These are phyloP conservation scores for Telopea speciosissima DNA, from an alignment of 177 flowering plant species.

Conservation along the genomic window DNA sequence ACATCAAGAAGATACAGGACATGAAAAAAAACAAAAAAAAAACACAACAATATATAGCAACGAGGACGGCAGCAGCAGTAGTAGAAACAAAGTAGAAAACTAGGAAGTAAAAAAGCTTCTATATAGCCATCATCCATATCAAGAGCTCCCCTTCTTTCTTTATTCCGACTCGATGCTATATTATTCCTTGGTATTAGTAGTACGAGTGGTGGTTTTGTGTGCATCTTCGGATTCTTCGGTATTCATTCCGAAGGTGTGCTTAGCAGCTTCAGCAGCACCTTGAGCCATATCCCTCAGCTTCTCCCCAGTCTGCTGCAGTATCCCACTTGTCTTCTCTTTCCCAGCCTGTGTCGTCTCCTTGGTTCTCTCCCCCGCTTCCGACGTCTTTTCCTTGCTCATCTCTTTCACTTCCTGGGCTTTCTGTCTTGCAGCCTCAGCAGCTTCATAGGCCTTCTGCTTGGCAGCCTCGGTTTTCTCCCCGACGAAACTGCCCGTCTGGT, in stretches of 20 bases:
- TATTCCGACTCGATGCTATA: too few relatives aligned
- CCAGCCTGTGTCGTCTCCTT: conserved; percentile 2
- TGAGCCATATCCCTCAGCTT: conserved; percentile 33
- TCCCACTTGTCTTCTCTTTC: conserved; percentile 18
- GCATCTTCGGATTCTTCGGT: neutral
- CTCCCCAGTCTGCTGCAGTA: conserved; percentile 30
- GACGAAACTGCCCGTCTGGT: conserved; percentile 12
- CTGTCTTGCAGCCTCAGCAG: neutral
- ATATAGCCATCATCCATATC: too few relatives aligned
- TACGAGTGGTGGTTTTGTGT: too few relatives aligned
- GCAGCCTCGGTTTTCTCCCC: conserved; percentile 20
- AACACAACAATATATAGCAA: too few relatives aligned
- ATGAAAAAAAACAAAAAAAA: too few relatives aligned
- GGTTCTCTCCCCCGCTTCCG: neutral
- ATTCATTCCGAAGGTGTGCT: conserved; percentile 27
- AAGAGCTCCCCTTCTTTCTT: too few relatives aligned
- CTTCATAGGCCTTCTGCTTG: conserved; percentile 20
- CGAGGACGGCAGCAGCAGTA: too few relatives aligned
- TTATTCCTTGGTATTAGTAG: too few relatives aligned
- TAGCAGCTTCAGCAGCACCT: conserved; percentile 39
- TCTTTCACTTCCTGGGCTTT: conserved; percentile 9
- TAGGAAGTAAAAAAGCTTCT: too few relatives aligned
- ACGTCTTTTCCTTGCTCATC: conserved; percentile 8
- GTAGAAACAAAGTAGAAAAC: too few relatives aligned
- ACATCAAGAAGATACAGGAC: too few relatives aligned